Evolutionary conservation across 2,329 filamentous ascomycete genomes (phyloP), one percentile per base, ranked within the genome.

Genomic region (Arachnopeziza araneosa): DNA sequence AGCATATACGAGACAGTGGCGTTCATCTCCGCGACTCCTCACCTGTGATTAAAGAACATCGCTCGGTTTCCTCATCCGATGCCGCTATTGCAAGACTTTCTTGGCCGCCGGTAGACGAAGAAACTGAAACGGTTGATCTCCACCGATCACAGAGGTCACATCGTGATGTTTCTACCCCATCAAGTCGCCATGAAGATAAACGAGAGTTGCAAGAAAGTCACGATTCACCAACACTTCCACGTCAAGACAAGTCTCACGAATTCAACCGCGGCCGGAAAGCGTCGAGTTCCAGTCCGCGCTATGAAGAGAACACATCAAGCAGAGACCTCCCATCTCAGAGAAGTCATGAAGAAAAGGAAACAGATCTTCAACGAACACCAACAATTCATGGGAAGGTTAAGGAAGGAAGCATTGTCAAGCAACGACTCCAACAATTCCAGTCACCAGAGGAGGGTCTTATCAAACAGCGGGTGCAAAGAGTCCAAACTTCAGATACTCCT

Each of bases 21-120:
- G 78, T 85, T 30, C 80, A 84, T 65, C 74, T 83, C 51, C 78
- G 77, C 23, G 80, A 83, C 50, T 76, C 74, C 24, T 70, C 69
- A 5, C 69, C 70, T 36, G 74, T 64, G 52, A 61, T 64, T 63
- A 67, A 65, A 64, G 58, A 61, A 59, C 58, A 69, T 66, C 60
- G 66, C 54, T 68, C 66, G 55, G 57, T 67, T 57, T 62, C 69
- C 56, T 68, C 69, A 59, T 58, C 67, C 63, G 68, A 75, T 70
- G 69, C 75, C 66, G 60, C 72, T 52, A 70, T 73, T 60, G 71
- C 63, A 61, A 74, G 67, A 49, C 72, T 73, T 66, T 72, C 75
- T 9, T 75, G 72, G 70, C 70, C 76, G 63, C 61, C 71, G n/a
- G 69, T 76, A 12, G 73, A 80, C 65, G 79, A 82, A 68, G 75